Base-by-base conservation (phyloP, 495 filamentous ascomycete species). In the Penicillium flavigenum region DNA sequence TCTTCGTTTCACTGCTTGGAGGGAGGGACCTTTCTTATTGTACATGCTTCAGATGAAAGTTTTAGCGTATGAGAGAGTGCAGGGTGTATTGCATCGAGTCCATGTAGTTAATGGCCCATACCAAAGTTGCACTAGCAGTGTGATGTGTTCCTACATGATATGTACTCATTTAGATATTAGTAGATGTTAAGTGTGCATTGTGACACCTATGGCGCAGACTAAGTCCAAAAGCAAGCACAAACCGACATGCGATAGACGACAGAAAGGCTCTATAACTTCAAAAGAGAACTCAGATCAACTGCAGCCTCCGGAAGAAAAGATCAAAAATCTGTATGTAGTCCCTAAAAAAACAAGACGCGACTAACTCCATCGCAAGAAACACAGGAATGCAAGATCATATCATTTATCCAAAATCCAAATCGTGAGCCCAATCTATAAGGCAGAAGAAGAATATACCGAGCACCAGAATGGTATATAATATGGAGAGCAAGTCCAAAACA, bases 11-110 rank as follows among this genome's bases (percentile, higher is more conserved):
- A 56, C 19, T 48, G 54, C 24, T 51, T 26, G 39, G 45, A 34
- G 39, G 39, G 16, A 31, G n/a, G 51, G 19, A 3, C 14, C 49
- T 8, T 57, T 41, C 11, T 58, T 60, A 56, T 62, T 66, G 63
- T 68, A 68, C 56, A 68, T 68, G 65, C 58, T 68, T 66, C 52
- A 66, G 63, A 59, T 61, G 47, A 61, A 50, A 50, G 10, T 48
- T 58, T 45, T 59, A 57, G 50, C 41, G 46, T 24, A 39, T 31
- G 20, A 29, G 36, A 11, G 48, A 26, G 19, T 47, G 41, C 22
- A 49, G 27, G 16, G 39, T 38, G 39, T 39, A 26, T 45, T 36
- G 39, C 19, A 45, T 53, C 17, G 19, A 24, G 34, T n/a, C 34
- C 17, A 47, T 9, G 39, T 51, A 38, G 14, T 38, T 20, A 27